Percentiles rank a stretch among this genome's conserved stretches.
Conservation (phyloP, 192 early-diverging fungal genomes). For the Coemansia sp. region DNA sequence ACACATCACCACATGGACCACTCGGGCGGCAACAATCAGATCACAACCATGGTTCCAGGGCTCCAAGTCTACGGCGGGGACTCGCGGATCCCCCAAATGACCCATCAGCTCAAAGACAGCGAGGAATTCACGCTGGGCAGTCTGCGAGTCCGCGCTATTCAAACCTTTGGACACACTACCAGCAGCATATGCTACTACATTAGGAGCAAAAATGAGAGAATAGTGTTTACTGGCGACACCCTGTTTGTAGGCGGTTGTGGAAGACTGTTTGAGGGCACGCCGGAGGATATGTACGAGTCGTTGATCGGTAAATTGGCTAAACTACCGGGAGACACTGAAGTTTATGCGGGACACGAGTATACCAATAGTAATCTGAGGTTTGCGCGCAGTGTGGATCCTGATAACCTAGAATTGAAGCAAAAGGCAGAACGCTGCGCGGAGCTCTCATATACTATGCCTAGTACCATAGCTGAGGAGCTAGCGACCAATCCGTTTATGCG, state of each 20-base stretch:
- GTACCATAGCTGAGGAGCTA: slow-evolving; percentile 87
- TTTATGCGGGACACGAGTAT: slow-evolving; percentile 96
- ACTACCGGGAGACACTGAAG: slow-evolving; percentile 79
- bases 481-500: slow-evolving; percentile 90
- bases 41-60: slow-evolving; percentile 61
- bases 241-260: slow-evolving; percentile 88
- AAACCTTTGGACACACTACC: slow-evolving; percentile 87
- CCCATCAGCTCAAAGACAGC: slow-evolving; percentile 68
- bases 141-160: slow-evolving; percentile 69
- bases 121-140: slow-evolving; percentile 77
- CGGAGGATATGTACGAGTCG: slow-evolving; percentile 81
- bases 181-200: slow-evolving; percentile 87
- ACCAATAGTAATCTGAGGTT: slow-evolving; percentile 76
- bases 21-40: slow-evolving; percentile 72
- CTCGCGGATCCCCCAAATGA: slow-evolving; percentile 80
- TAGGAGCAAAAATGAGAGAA: slow-evolving; percentile 61
- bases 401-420: slow-evolving; percentile 67
- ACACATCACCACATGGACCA: slow-evolving; percentile 96
- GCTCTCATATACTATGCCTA: slow-evolving; percentile 71
- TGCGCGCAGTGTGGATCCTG: slow-evolving; percentile 75
- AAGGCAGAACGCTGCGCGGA: slow-evolving; percentile 68
- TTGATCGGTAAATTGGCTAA: slow-evolving; percentile 67
- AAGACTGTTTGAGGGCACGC: slow-evolving; percentile 90
- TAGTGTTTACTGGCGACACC: slow-evolving; percentile 91
- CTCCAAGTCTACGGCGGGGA: slow-evolving; percentile 85